Evolutionary conservation across 331 rosid species (phyloP).

Genomic region (Phaseolus coccineus): DNA sequence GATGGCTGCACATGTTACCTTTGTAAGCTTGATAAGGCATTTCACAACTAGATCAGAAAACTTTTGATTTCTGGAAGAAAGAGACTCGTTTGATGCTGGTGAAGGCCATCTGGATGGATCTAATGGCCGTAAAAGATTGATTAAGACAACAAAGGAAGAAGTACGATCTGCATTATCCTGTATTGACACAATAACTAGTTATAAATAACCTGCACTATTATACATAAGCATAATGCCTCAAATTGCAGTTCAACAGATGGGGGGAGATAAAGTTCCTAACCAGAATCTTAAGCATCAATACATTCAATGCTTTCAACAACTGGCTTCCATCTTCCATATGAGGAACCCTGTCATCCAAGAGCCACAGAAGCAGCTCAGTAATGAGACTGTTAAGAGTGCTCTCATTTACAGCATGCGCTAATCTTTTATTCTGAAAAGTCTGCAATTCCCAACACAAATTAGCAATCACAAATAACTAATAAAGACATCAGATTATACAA

Average conservation of each 20-base stretch:
- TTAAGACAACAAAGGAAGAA: conserved; percentile 92
- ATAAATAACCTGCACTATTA: conserved; percentile 18
- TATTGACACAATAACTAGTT: conserved; percentile 40
- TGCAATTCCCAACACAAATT: conserved; percentile 44
- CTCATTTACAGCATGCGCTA: conserved; percentile 92
- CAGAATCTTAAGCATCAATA: conserved; percentile 97
- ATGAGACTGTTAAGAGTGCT: conserved; percentile 91
- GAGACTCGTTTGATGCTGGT: conserved; percentile 80
- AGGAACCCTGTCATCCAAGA: conserved; percentile 98
- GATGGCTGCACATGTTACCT: conserved; percentile 57
- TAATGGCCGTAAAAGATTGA: conserved; percentile 82
- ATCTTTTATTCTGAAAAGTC: conserved; percentile 97
- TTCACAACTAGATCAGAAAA: conserved; percentile 96
- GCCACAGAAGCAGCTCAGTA: conserved; percentile 98
- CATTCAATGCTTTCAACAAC: conserved; percentile 93
- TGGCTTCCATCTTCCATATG: conserved; percentile 99
- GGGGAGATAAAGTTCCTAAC: conserved; percentile 49
- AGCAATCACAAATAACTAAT: conserved; percentile 26
- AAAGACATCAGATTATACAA: conserved; percentile 21
- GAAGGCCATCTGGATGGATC: conserved; percentile 99
- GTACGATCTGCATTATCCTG: conserved; percentile 99
- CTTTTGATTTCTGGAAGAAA: conserved; percentile 90
- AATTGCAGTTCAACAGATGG: background rate
- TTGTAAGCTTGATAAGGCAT: conserved; percentile 96
- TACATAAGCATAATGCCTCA: background rate